Base-by-base conservation (phyloP, 2,329 filamentous ascomycete species). In the Cordyceps cicadae region DNA sequence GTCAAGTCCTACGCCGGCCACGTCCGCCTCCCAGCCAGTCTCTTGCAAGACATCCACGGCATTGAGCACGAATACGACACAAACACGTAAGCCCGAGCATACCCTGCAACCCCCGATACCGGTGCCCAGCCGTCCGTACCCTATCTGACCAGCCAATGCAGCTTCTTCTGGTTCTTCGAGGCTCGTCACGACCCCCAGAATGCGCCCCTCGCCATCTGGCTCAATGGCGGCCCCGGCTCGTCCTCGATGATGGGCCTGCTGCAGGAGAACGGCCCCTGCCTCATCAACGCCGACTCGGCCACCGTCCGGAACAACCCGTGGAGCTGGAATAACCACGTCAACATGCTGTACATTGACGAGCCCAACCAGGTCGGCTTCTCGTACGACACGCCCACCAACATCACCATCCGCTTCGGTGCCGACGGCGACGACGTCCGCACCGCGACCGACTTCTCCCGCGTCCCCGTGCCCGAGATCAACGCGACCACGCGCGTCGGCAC, bases 361-460 rank as follows among this genome's bases (percentile, higher is more conserved):
- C 86, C 86, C 12, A 85, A 85, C 62, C 86, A 89, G 70, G 82
- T 89, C 43, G 83, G 84, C 46, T 85, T 88, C 64, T 88, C 85
- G 1, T 85, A 83, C 68, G 89, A 90, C 67, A 78, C 77, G 21
- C 73, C 79, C 17, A 84, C 81, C n/a, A 88, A 90, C 67, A 80
- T 81, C 26, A 84, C 85, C 6, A 70, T 86, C 53, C 74, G 81
- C 60, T 69, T 81, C 34, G 64, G 77, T 46, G 72, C 70, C 2
- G 77, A 81, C 64, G 81, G 75, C 74, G 71, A 72, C 24, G 67
- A 87, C 64, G 73, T 78, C 82, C 24, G 59, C 62, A 11, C 64
- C 69, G 15, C 66, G 69, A 63, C 58, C 32, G 52, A 75, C 34
- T 70, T 77, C 52, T 75, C 77, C 1, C 9, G 21, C 19, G 72